Conservation (phyloP, 2,329 filamentous ascomycete species). For the Arthroderma sp. region DNA sequence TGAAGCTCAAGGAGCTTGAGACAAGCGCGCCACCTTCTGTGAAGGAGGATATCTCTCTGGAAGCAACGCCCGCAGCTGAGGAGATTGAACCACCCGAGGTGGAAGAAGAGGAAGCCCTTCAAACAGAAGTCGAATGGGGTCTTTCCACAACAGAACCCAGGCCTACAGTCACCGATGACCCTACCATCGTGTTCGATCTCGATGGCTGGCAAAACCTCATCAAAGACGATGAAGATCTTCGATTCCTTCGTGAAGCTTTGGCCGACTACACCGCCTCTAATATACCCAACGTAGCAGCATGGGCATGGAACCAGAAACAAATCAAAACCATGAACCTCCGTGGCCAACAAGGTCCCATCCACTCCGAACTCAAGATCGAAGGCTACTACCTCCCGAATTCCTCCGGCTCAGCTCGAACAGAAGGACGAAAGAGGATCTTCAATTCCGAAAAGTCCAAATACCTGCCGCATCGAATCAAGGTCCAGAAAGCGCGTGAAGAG, state of each 20-base stretch:
- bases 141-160: conserved; percentile 47
- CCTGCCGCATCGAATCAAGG: conserved; percentile 90
- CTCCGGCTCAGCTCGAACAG: conserved; percentile 77
- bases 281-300: conserved; percentile 46
- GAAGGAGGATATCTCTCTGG: conserved; percentile 3
- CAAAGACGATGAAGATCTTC: conserved; percentile 56
- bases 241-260: conserved; percentile 41
- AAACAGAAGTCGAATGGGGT: conserved; percentile 44
- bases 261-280: conserved; percentile 33
- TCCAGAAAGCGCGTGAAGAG: conserved; percentile 80
- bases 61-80: conserved; percentile 9
- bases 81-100: conserved; percentile 7
- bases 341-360: conserved; percentile 41
- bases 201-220: conserved; percentile 57
- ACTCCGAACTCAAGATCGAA: conserved; percentile 41
- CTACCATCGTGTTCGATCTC: conserved; percentile 50
- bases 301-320: conserved; percentile 60
- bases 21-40: neutral
- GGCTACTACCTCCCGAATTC: conserved; percentile 73
- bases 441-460: conserved; percentile 98
- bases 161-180: conserved; percentile 54
- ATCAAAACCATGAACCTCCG: conserved; percentile 55
- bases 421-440: conserved; percentile 87
- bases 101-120: conserved; percentile 22
- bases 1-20: conserved; percentile 23